Conservation (phyloP, 2,329 filamentous ascomycete genomes). For the Bipolaris gigantea region DNA sequence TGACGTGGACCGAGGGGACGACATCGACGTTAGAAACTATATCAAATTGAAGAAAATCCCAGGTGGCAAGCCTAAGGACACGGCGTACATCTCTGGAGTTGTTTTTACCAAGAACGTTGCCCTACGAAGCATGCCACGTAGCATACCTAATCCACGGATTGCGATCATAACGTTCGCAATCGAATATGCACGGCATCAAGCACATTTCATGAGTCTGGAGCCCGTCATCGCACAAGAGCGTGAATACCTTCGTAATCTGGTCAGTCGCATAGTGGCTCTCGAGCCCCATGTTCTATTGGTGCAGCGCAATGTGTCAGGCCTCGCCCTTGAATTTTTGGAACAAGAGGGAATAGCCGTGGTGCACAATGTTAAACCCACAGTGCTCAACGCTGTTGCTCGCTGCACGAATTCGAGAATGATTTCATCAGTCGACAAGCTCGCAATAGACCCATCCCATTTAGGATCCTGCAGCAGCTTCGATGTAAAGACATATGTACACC, state of each 20-base stretch:
- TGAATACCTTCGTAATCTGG: constrained; percentile 88
- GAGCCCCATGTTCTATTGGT: constrained; percentile 86
- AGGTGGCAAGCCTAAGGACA: constrained; percentile 85
- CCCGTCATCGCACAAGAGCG: constrained; percentile 96
- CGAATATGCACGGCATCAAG: constrained; percentile 89
- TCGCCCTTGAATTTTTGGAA: constrained; percentile 85
- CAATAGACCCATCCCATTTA: constrained; percentile 71
- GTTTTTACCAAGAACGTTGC: constrained; percentile 98
- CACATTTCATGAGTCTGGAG: constrained; percentile 97
- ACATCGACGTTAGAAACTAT: constrained; percentile 96
- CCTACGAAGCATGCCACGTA: constrained; percentile 91
- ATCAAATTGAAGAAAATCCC: constrained; percentile 97
- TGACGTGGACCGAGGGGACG: constrained; percentile 84
- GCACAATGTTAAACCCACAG: constrained; percentile 95
- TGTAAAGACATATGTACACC: constrained; percentile 91
- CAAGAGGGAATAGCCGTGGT: constrained; percentile 89
- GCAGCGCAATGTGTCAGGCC: constrained; percentile 86
- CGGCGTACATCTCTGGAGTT: constrained; percentile 92
- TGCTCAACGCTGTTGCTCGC: constrained; percentile 90
- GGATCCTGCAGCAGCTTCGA: constrained; percentile 87
- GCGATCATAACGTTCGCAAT: constrained; percentile 93
- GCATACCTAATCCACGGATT: constrained; percentile 80
- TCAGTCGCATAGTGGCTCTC: constrained; percentile 85
- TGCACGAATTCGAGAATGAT: constrained; percentile 92
- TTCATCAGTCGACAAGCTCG: constrained; percentile 91